Evolutionary conservation across 2,329 filamentous ascomycete species (phyloP).

Genomic region (Diaporthe sp.): DNA sequence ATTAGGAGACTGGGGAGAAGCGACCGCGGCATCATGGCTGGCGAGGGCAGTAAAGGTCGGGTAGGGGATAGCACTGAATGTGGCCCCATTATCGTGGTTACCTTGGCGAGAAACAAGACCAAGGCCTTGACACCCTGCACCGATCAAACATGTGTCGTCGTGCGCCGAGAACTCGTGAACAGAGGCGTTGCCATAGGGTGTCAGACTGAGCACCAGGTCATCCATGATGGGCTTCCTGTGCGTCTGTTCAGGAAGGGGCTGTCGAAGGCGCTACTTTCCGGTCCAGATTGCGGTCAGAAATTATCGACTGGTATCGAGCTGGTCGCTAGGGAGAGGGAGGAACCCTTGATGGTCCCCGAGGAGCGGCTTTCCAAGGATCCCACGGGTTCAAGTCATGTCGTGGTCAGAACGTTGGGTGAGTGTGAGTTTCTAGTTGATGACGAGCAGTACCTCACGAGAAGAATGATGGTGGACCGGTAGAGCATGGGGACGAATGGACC

Average conservation of each 20-base stretch:
- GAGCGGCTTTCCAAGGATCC: conserved; percentile 2
- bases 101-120: conserved; percentile 27
- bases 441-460: background rate
- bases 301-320: background rate
- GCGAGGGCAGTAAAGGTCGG: background rate
- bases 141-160: conserved; percentile 35
- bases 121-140: conserved; percentile 31
- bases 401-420: background rate
- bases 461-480: background rate
- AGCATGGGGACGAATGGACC: background rate
- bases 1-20: background rate
- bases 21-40: background rate
- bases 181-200: conserved; percentile 9
- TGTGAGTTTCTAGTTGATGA: background rate
- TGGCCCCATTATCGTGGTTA: background rate
- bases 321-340: conserved; percentile 3
- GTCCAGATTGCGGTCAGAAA: background rate
- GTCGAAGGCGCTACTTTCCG: background rate
- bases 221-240: conserved; percentile 37
- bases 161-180: conserved; percentile 29
- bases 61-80: background rate
- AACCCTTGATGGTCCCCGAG: background rate
- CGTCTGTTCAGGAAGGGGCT: background rate
- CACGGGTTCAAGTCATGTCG: conserved; percentile 14
- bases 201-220: conserved; percentile 25